phyloP scores from a whole-genome alignment of 1,284 basidiomycete genomes.

The Rhodotorula sp. region DNA sequence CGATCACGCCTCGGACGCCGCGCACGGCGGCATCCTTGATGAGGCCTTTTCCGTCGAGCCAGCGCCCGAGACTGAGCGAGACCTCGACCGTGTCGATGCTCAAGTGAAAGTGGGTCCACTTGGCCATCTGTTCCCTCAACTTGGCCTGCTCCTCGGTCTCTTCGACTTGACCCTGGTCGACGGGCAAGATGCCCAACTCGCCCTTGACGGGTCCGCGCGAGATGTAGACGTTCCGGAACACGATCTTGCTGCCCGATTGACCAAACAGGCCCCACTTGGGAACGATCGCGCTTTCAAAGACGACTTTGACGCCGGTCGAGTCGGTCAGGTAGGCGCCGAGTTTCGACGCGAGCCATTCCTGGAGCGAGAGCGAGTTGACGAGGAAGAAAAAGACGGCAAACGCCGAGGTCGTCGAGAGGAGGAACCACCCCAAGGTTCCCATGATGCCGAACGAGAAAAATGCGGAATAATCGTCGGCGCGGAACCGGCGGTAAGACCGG shows the following conservation, averaged over 20 bases:
- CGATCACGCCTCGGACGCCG: conserved; percentile 89
- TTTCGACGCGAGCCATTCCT: conserved; percentile 84
- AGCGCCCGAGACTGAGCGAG: conserved; percentile 84
- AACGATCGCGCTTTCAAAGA: conserved; percentile 96
- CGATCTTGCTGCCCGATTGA: conserved; percentile 79
- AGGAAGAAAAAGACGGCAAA: conserved; percentile 88
- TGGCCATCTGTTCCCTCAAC: conserved; percentile 46
- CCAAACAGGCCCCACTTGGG: conserved; percentile 69
- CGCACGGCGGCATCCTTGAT: conserved; percentile 86
- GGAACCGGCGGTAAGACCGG: conserved; percentile 84
- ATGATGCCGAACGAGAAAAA: conserved; percentile 87
- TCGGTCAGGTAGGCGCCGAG: conserved; percentile 91
- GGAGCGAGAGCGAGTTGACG: conserved; percentile 82
- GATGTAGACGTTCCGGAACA: conserved; percentile 94
- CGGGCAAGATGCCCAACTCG: conserved; percentile 42
- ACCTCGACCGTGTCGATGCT: conserved; percentile 94
- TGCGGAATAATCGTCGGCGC: conserved; percentile 93
- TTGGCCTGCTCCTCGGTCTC: conserved; percentile 29
- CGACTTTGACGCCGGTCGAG: conserved; percentile 88
- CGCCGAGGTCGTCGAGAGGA: conserved; percentile 95
- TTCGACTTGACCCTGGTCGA: conserved; percentile 12
- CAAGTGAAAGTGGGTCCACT: conserved; percentile 85
- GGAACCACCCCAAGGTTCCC: conserved; percentile 91
- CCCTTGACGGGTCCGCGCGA: conserved; percentile 60
- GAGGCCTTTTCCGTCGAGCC: conserved; percentile 94